A percentile compares a stretch with the other conserved stretches of the same genome.
These are phyloP conservation scores for Solanum etuberosum DNA, from an alignment of 257 asterid species.

Conservation along the genomic window DNA sequence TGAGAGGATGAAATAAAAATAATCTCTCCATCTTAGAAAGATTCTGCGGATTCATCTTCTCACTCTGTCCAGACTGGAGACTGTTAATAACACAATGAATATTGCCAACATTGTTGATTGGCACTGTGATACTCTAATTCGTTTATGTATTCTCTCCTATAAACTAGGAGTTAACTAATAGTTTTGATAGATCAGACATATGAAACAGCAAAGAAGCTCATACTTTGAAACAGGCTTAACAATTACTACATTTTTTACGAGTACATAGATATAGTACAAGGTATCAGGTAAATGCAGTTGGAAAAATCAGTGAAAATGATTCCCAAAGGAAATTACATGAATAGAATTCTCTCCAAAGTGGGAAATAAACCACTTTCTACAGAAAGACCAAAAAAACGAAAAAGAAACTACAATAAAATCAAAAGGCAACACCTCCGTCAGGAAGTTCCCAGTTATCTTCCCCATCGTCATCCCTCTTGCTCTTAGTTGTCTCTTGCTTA, in stretches of 20 bases:
- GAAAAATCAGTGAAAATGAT: background rate
- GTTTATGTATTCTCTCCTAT: background rate
- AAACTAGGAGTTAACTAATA: background rate
- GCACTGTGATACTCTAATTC: background rate
- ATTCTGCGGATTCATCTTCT: background rate
- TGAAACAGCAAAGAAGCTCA: background rate
- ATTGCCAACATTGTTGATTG: background rate
- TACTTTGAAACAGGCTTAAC: background rate
- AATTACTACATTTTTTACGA: background rate
- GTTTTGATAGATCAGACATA: background rate
- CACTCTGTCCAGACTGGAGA: background rate
- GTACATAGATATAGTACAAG: background rate
- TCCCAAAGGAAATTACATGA: background rate
- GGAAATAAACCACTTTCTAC: background rate
- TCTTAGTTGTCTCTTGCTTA: conserved; percentile 14
- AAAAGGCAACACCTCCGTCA: conserved; percentile 37
- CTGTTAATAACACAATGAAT: background rate
- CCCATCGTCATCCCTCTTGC: conserved; percentile 25
- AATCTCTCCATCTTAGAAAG: background rate
- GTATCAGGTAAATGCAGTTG: background rate
- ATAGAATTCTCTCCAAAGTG: background rate
- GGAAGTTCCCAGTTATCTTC: conserved; percentile 76
- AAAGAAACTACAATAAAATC: background rate
- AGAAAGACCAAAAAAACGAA: background rate
- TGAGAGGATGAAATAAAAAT: background rate